Evolutionary conservation across 495 filamentous ascomycete genomes (phyloP).

Genomic region (Pseudevernia furfuracea): DNA sequence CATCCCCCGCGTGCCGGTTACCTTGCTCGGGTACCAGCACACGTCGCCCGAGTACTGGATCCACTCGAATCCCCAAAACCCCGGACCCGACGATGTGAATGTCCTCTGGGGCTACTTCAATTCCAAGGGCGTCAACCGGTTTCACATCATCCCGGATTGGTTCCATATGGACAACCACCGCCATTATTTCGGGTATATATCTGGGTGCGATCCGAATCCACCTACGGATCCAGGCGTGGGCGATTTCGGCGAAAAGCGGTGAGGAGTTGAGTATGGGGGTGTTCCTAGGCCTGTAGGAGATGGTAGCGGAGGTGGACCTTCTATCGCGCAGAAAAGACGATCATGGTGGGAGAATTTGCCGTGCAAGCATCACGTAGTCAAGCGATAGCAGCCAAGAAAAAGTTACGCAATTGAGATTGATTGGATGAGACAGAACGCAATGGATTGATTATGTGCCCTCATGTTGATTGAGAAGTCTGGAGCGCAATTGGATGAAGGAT

Average conservation of each 20-base stretch:
- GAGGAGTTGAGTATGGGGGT: neutral
- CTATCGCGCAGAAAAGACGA: too few species aligned
- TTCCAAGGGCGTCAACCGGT: constrained; percentile 3
- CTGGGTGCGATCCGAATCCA: neutral
- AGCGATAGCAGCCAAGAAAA: too few species aligned
- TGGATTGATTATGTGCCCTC: too few species aligned
- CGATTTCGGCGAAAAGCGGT: neutral
- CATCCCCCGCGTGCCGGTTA: constrained; percentile 53
- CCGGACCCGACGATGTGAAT: constrained; percentile 6
- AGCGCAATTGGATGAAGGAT: too few species aligned
- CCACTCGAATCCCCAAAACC: constrained; percentile 21
- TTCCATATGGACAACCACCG: neutral
- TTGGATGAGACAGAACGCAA: too few species aligned
- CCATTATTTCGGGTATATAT: constrained; percentile 18
- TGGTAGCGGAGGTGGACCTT: neutral
- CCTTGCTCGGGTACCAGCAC: constrained; percentile 48
- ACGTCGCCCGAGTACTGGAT: constrained; percentile 61
- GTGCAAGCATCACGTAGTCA: too few species aligned
- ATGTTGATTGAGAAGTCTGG: too few species aligned
- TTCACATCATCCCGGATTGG: neutral
- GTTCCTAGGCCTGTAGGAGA: neutral
- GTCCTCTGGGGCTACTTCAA: constrained; percentile 10
- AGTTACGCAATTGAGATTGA: too few species aligned
- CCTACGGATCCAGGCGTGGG: neutral
- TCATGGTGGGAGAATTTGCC: too few species aligned